Percentiles rank a stretch among this genome's conserved stretches.
phyloP scores from a whole-genome alignment of 441 rosid genomes.

The Eutrema salsugineum region DNA sequence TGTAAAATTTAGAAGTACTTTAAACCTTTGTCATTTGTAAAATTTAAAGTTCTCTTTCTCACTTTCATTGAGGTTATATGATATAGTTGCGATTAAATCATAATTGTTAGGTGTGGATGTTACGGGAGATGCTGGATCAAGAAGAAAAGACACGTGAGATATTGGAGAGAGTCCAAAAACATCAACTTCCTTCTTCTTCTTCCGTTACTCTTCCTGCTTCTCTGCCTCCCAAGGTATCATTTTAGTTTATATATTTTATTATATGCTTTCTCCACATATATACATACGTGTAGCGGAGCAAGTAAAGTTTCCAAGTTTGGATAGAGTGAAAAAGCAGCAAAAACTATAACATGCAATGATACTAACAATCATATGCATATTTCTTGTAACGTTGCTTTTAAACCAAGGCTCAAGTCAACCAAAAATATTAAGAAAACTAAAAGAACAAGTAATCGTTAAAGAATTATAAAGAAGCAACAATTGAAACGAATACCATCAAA shows the following conservation, averaged over 20 bases:
- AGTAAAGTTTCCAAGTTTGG: slow-evolving; percentile 14
- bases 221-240: slow-evolving; percentile 79
- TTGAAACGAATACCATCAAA: not conserved
- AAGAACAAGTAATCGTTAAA: too few species aligned
- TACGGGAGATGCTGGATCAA: slow-evolving; percentile 71
- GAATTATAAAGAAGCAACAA: too few species aligned
- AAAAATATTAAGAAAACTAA: not conserved
- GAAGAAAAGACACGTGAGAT: slow-evolving; percentile 75
- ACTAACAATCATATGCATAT: slow-evolving; percentile 14
- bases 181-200: slow-evolving; percentile 36
- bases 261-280: not conserved
- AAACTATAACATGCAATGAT: not conserved
- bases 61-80: not conserved
- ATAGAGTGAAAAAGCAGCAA: slow-evolving; percentile 22
- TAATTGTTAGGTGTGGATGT: slow-evolving; percentile 50
- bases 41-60: not conserved
- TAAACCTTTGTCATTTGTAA: not conserved
- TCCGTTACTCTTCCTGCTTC: slow-evolving; percentile 51
- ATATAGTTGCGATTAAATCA: not conserved
- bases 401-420: slow-evolving; percentile 20
- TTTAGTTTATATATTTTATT: not conserved
- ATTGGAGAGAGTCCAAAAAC: slow-evolving; percentile 48
- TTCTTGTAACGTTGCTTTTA: slow-evolving; percentile 29
- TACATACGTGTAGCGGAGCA: not conserved
- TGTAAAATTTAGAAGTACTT: not conserved